Evolutionary conservation across 305 asterid species (phyloP).

Genomic region (Plantago coronopus): DNA sequence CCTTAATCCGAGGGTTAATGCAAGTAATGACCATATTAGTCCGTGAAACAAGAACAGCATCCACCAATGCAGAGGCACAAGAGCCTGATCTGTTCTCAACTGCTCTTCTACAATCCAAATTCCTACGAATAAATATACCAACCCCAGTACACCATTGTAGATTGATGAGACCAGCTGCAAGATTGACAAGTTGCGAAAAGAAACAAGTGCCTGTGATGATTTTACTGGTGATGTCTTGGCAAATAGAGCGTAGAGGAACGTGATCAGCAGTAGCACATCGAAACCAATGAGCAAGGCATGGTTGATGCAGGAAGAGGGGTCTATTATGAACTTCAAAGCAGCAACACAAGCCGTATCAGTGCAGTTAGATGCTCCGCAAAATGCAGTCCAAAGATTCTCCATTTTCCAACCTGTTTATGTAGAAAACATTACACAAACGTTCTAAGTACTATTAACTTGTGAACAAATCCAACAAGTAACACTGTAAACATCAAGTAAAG

Average conservation of each 20-base stretch:
- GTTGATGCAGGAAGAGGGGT: slow-evolving; percentile 42
- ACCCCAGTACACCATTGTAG: slow-evolving; percentile 59
- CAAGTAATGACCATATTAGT: slow-evolving; percentile 45
- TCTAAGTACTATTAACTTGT: too few relatives aligned
- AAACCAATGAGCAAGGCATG: slow-evolving; percentile 29
- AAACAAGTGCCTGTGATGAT: slow-evolving; percentile 22
- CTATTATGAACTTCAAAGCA: slow-evolving; percentile 20
- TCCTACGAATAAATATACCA: slow-evolving; percentile 41
- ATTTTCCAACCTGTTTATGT: slow-evolving; percentile 20
- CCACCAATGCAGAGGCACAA: slow-evolving; percentile 67
- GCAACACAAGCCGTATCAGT: slow-evolving; percentile 22
- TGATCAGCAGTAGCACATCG: slow-evolving; percentile 37
- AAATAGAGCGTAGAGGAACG: slow-evolving; percentile 32
- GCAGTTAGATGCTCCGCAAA: slow-evolving; percentile 35
- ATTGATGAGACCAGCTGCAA: slow-evolving; percentile 53
- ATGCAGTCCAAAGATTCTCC: slow-evolving; percentile 40
- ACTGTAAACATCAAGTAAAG: too few relatives aligned
- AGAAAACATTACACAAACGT: too few relatives aligned
- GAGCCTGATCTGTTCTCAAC: slow-evolving; percentile 22
- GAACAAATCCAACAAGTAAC: too few relatives aligned
- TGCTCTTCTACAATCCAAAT: slow-evolving; percentile 48
- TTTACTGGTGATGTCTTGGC: slow-evolving; percentile 37
- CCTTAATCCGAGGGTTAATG: slow-evolving; percentile 51
- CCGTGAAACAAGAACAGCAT: slow-evolving; percentile 53
- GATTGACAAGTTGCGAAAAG: slow-evolving; percentile 25